Percentiles rank a stretch among this genome's conserved stretches.
These are phyloP conservation scores for Atractiella rhizophila DNA, from an alignment of 768 basidiomycete species.

Conservation along the genomic window DNA sequence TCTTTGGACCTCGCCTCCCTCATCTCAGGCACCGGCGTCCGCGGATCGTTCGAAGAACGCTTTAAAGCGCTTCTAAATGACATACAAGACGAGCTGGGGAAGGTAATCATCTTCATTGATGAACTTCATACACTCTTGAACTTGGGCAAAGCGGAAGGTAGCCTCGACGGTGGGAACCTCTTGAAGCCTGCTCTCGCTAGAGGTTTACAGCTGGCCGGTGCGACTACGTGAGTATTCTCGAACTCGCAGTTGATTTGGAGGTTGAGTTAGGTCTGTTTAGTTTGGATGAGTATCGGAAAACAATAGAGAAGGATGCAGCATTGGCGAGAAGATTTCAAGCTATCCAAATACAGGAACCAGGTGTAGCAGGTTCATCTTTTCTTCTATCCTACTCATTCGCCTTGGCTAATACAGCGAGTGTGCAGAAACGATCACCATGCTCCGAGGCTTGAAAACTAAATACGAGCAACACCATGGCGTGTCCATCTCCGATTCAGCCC, in stretches of 20 bases:
- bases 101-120: conserved; percentile 70
- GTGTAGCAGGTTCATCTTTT: no score
- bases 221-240: conserved; percentile 34
- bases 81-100: conserved; percentile 45
- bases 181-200: conserved; percentile 25
- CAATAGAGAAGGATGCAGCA: conserved; percentile 52
- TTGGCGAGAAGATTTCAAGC: conserved; percentile 24
- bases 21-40: conserved; percentile 7
- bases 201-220: conserved; percentile 45
- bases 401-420: no score
- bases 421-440: conserved; percentile 68
- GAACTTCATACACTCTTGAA: conserved; percentile 68
- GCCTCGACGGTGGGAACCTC: conserved; percentile 51
- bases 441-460: conserved; percentile 76
- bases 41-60: conserved; percentile 50
- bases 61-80: conserved; percentile 81
- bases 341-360: conserved; percentile 68
- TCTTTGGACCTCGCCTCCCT: conserved; percentile 7
- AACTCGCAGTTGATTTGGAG: neutral
- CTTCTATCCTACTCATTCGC: no score
- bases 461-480: conserved; percentile 86
- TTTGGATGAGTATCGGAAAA: conserved; percentile 71
- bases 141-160: conserved; percentile 58
- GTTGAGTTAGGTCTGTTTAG: no score
- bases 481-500: conserved; percentile 57